A percentile compares a stretch with the other conserved stretches of the same genome.
phyloP scores from a whole-genome alignment of 768 basidiomycete species.

The Podaxis mareebaensis region DNA sequence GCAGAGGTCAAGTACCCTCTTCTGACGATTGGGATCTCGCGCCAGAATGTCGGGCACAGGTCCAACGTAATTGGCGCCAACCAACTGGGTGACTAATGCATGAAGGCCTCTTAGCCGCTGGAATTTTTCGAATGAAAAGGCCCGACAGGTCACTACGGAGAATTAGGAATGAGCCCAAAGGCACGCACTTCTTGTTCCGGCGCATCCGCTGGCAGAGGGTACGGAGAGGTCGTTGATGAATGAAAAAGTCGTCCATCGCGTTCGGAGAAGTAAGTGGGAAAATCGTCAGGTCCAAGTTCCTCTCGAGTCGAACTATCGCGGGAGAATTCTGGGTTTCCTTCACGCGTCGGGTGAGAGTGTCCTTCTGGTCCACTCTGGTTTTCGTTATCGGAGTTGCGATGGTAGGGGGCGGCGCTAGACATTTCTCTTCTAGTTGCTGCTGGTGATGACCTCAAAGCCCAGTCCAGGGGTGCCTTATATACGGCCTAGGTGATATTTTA shows the following conservation, averaged over 20 bases:
- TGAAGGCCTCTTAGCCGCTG: constrained; percentile 60
- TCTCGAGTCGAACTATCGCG: constrained; percentile 18
- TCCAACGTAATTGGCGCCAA: constrained; percentile 60
- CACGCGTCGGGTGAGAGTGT: background rate
- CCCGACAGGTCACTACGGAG: background rate
- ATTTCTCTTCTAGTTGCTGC: background rate
- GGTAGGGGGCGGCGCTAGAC: background rate
- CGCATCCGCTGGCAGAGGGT: constrained; percentile 73
- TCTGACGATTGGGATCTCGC: constrained; percentile 37
- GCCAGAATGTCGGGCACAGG: constrained; percentile 58
- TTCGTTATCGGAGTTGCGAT: constrained; percentile 11
- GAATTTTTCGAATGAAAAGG: constrained; percentile 1
- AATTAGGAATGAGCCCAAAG: background rate
- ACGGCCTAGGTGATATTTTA: background rate
- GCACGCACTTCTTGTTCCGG: constrained; percentile 64
- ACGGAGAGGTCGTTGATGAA: constrained; percentile 61
- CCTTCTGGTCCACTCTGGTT: constrained; percentile 4
- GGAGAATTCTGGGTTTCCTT: background rate
- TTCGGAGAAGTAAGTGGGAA: constrained; percentile 61
- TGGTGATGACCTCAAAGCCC: background rate
- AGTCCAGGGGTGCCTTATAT: constrained; percentile 2
- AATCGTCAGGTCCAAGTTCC: constrained; percentile 53
- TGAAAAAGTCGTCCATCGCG: constrained; percentile 64
- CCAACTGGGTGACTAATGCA: constrained; percentile 44
- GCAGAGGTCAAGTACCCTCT: constrained; percentile 70